Evolutionary conservation across 371 early-diverging fungal species (phyloP).

Genomic region (Encephalitozoon intestinalis): DNA sequence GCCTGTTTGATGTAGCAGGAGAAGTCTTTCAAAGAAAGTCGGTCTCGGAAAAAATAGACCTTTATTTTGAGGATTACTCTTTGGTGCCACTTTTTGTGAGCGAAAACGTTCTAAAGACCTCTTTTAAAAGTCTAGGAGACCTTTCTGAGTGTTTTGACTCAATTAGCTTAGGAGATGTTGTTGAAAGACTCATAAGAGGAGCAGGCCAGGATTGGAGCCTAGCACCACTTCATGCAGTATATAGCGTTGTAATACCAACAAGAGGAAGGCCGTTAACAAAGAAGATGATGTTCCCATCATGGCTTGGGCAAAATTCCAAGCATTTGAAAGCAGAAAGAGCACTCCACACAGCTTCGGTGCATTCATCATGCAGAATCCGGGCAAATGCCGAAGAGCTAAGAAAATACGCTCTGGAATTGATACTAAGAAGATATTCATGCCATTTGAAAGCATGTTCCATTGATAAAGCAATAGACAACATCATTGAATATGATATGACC

Average conservation of each 20-base stretch:
- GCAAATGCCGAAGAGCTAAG: slow-evolving; percentile 60
- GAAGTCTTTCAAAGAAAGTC: slow-evolving; percentile 65
- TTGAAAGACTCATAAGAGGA: slow-evolving; percentile 71
- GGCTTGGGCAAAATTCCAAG: slow-evolving; percentile 84
- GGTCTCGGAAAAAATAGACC: slow-evolving; percentile 71
- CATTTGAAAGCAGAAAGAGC: slow-evolving; percentile 66
- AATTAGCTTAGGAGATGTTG: slow-evolving; percentile 73
- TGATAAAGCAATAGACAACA: slow-evolving; percentile 67
- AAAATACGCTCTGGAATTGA: slow-evolving; percentile 26
- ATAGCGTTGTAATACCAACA: slow-evolving; percentile 77
- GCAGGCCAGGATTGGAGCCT: slow-evolving; percentile 75
- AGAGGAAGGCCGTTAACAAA: slow-evolving; percentile 53
- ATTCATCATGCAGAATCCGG: slow-evolving; percentile 67
- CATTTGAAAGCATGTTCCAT: slow-evolving; percentile 62
- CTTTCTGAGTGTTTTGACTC: slow-evolving; percentile 70
- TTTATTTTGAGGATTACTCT: slow-evolving; percentile 82
- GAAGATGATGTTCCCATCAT: slow-evolving; percentile 62
- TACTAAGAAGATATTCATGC: slow-evolving; percentile 11
- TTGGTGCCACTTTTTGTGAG: slow-evolving; percentile 82
- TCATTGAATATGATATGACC: slow-evolving; percentile 77
- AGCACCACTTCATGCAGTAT: slow-evolving; percentile 76
- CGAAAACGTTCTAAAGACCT: slow-evolving; percentile 62
- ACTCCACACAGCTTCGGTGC: slow-evolving; percentile 71
- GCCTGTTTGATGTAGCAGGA: slow-evolving; percentile 73
- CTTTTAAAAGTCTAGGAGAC: slow-evolving; percentile 21